phyloP scores from a whole-genome alignment of 2,329 filamentous ascomycete genomes.

The Colletotrichum sp. region DNA sequence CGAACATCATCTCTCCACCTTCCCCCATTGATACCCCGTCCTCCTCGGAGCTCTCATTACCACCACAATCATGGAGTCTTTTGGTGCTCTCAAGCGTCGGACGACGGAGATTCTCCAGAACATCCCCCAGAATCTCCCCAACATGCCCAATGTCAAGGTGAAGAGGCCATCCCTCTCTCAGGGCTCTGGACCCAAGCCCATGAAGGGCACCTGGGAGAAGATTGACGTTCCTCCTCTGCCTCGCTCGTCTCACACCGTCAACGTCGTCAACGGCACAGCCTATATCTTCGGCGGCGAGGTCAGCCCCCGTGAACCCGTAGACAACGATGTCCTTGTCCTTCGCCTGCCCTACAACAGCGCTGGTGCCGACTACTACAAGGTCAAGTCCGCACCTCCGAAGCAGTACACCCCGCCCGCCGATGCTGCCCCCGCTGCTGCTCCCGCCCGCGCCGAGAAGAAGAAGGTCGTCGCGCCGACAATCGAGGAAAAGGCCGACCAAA shows the following conservation, averaged over 20 bases:
- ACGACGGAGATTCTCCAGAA: slow-evolving; percentile 58
- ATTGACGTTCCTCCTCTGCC: slow-evolving; percentile 61
- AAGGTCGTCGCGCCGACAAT: slow-evolving; percentile 21
- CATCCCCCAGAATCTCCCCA: slow-evolving; percentile 50
- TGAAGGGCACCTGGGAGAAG: slow-evolving; percentile 67
- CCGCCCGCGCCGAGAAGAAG: slow-evolving; percentile 12
- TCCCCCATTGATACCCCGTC: neutral
- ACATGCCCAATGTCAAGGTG: slow-evolving; percentile 30
- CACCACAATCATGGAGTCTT: slow-evolving; percentile 51
- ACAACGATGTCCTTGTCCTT: slow-evolving; percentile 75
- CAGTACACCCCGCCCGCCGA: slow-evolving; percentile 21
- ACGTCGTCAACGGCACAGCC: slow-evolving; percentile 59
- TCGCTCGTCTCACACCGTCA: slow-evolving; percentile 76
- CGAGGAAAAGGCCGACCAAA: slow-evolving; percentile 22
- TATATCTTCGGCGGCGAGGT: slow-evolving; percentile 83
- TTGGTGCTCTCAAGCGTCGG: slow-evolving; percentile 58
- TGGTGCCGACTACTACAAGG: slow-evolving; percentile 62
- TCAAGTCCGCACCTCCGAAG: slow-evolving; percentile 52
- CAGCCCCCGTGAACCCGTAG: slow-evolving; percentile 67
- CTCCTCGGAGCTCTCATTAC: neutral
- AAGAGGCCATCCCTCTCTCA: slow-evolving; percentile 21
- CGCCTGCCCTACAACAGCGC: slow-evolving; percentile 63
- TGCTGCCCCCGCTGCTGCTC: slow-evolving; percentile 12
- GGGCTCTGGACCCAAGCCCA: slow-evolving; percentile 28
- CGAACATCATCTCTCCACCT: neutral